A percentile compares a stretch with the other conserved stretches of the same genome.
Conservation (phyloP, 352 stramenopile species). For the Phytophthora multivora region DNA sequence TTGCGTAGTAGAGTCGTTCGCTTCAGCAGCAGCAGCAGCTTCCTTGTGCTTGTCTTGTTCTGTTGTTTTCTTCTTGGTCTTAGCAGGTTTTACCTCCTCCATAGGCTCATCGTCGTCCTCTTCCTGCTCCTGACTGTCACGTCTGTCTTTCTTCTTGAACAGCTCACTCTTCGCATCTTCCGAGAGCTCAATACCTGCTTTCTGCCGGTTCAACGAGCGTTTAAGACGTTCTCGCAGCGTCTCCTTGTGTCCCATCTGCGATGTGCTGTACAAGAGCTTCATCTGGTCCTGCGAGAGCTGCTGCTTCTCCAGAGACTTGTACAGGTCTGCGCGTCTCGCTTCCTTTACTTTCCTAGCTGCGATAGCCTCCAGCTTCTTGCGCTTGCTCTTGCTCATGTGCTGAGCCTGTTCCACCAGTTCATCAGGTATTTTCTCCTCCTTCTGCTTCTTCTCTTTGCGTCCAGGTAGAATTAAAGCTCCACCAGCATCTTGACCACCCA, state of each 20-base stretch:
- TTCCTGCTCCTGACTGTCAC: conserved; percentile 22
- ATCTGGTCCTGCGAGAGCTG: conserved; percentile 69
- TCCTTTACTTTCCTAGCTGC: conserved; percentile 82
- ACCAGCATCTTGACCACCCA: conserved; percentile 54
- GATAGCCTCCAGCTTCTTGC: conserved; percentile 80
- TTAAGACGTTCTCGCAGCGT: conserved; percentile 80
- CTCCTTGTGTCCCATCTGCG: conserved; percentile 81
- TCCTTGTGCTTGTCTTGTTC: background rate
- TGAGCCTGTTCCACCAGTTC: conserved; percentile 67
- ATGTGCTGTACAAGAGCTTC: conserved; percentile 78
- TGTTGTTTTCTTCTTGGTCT: conserved; percentile 21
- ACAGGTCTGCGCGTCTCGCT: conserved; percentile 67
- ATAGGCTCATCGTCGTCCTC: conserved; percentile 14
- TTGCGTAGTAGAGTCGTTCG: background rate
- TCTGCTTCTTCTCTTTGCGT: conserved; percentile 54
- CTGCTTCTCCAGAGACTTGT: conserved; percentile 76
- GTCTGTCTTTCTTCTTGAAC: conserved; percentile 45
- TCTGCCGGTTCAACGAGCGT: conserved; percentile 77
- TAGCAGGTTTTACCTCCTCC: conserved; percentile 21
- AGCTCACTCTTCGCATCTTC: conserved; percentile 58
- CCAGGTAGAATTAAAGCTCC: conserved; percentile 69
- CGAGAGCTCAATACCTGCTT: conserved; percentile 69
- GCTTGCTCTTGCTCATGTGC: conserved; percentile 83
- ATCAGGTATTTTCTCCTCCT: conserved; percentile 52
- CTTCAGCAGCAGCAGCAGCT: conserved; percentile 13